Base-by-base conservation (phyloP, 176 grass and related monocot species). In the Leersia perrieri region DNA sequence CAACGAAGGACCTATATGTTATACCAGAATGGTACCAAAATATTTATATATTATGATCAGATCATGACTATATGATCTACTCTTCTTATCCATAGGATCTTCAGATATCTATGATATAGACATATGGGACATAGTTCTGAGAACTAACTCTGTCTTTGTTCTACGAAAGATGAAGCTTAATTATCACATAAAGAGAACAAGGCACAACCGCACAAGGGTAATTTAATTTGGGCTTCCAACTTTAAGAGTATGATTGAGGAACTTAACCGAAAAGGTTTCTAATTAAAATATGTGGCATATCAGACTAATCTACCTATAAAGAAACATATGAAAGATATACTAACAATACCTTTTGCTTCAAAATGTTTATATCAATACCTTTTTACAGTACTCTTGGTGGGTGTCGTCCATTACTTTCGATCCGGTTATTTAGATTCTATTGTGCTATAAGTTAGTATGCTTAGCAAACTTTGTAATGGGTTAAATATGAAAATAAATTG, bases 271-370 rank as follows among this genome's bases (percentile, higher is more conserved):
- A 66, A 53, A 71, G 10, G 10, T 31, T 55, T 53, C 1, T 12
- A 32, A 55, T 57, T 55, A 53, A 53, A 57, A 58, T n/a, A 33
- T 58, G 47, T 14, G 35, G 25, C 47, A 60, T 70, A 15, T 57
- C 66, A 26, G 30, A 40, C 49, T 23, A 60, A 58, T 23, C 77
- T 20, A 81, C 16, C 34, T 74, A 32, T 60, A 70, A 81, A 42
- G 33, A 42, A 61, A 69, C 26, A 6, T 42, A n/a, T n/a, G 51
- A n/a, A 58, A 1, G 64, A 36, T 38, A 36, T 33, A 68, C 12
- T 20, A 57, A 55, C n/a, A n/a, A n/a, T n/a, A n/a, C n/a, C n/a
- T n/a, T n/a, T 58, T 58, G 8, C 25, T 58, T 20, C 9, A 9
- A 57, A 58, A 4, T 25, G n/a, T 10, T 25, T 25, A n/a, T n/a